phyloP scores from a whole-genome alignment of 2,329 filamentous ascomycete genomes.

The Fusarium pseudocircinatum region DNA sequence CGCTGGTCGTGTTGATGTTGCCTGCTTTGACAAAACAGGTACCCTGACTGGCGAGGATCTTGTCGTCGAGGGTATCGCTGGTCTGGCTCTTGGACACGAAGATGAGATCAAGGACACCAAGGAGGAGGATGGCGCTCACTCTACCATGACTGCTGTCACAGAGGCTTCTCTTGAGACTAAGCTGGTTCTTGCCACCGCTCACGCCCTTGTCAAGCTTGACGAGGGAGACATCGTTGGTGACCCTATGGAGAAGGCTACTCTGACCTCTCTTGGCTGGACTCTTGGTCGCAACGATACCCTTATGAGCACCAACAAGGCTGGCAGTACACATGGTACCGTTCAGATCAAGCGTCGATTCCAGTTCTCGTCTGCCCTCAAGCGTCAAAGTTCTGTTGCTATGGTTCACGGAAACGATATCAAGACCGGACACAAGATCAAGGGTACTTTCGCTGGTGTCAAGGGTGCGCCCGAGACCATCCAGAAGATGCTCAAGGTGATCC shows the following conservation, averaged over 20 bases:
- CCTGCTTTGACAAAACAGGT: slow-evolving; percentile 98
- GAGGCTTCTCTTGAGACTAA: slow-evolving; percentile 83
- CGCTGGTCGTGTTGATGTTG: slow-evolving; percentile 92
- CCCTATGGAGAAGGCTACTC: slow-evolving; percentile 98
- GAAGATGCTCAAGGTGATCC: slow-evolving; percentile 86
- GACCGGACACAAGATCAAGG: slow-evolving; percentile 78
- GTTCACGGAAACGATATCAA: slow-evolving; percentile 76
- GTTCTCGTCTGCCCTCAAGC: slow-evolving; percentile 95
- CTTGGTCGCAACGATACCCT: slow-evolving; percentile 91
- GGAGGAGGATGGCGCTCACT: slow-evolving; percentile 85
- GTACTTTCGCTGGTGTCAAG: slow-evolving; percentile 95
- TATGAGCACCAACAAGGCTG: slow-evolving; percentile 63
- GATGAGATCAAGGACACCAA: slow-evolving; percentile 69
- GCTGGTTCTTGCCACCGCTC: slow-evolving; percentile 91
- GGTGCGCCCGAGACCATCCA: slow-evolving; percentile 97
- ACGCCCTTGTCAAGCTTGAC: slow-evolving; percentile 94
- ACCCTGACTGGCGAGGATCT: slow-evolving; percentile 96
- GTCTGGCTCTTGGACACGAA: slow-evolving; percentile 75
- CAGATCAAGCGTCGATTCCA: slow-evolving; percentile 98
- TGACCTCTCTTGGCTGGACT: slow-evolving; percentile 88
- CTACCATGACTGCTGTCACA: slow-evolving; percentile 75
- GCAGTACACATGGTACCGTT: slow-evolving; percentile 70
- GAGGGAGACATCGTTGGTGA: slow-evolving; percentile 98
- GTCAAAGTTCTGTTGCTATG: slow-evolving; percentile 92
- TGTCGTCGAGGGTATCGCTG: slow-evolving; percentile 96